phyloP scores from a whole-genome alignment of 208 protist species.

The Phytomonas sp. region DNA sequence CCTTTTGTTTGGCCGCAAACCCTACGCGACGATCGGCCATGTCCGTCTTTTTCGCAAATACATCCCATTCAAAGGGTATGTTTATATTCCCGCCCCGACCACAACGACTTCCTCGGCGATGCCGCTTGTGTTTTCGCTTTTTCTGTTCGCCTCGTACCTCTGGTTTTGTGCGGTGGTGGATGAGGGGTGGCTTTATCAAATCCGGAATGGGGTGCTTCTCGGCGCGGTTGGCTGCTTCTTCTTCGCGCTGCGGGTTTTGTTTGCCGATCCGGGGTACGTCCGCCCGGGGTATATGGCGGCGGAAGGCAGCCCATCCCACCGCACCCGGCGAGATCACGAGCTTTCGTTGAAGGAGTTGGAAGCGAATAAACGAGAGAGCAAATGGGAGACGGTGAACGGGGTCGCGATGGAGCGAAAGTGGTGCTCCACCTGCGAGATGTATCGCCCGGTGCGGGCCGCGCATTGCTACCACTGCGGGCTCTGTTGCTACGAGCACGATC shows the following conservation, averaged over 20 bases:
- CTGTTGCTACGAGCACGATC: constrained; percentile 82
- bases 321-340: constrained; percentile 12
- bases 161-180: constrained; percentile 27
- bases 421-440: constrained; percentile 83
- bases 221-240: constrained; percentile 37
- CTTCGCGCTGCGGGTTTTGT: constrained; percentile 37
- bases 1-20: constrained; percentile 60
- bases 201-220: constrained; percentile 20
- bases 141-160: constrained; percentile 21
- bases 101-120: constrained; percentile 68
- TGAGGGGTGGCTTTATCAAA: constrained; percentile 28
- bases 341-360: constrained; percentile 67
- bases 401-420: constrained; percentile 84
- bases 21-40: constrained; percentile 52
- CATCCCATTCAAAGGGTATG: constrained; percentile 47
- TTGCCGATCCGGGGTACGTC: constrained; percentile 77
- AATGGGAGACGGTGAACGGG: constrained; percentile 64
- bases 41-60: constrained; percentile 70
- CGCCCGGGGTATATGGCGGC: constrained; percentile 56
- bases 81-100: constrained; percentile 53
- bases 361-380: constrained; percentile 43
- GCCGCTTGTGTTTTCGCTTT: constrained; percentile 22
- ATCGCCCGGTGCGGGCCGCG: constrained; percentile 73
- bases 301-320: constrained; percentile 1
- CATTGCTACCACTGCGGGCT: constrained; percentile 88